Conservation (phyloP, 495 filamentous ascomycete species). For the Lindgomyces ingoldianus region DNA sequence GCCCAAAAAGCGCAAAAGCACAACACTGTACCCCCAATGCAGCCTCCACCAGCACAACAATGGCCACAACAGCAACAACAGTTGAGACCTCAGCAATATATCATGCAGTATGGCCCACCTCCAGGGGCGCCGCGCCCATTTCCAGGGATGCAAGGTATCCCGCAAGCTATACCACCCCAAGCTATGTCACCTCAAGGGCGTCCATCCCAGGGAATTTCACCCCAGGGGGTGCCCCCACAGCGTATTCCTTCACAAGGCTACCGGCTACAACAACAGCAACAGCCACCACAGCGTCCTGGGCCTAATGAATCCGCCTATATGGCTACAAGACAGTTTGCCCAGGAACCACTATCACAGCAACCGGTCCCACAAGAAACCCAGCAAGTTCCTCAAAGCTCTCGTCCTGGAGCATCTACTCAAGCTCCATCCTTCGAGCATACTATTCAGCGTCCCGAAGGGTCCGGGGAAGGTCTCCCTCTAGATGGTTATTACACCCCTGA, state of each 20-base stretch:
- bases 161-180: conserved; percentile 12
- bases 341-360: conserved; percentile 11
- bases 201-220: conserved; percentile 10
- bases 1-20: conserved; percentile 30
- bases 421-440: conserved; percentile 6
- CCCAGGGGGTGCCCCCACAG: conserved; percentile 17
- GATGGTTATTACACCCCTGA: conserved; percentile 27
- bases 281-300: neutral
- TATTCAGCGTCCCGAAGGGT: conserved; percentile 5
- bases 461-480: neutral
- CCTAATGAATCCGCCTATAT: conserved; percentile 24
- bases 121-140: conserved; percentile 3
- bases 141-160: conserved; percentile 20
- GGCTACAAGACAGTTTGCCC: conserved; percentile 25
- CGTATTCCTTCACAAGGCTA: conserved; percentile 8
- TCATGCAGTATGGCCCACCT: conserved; percentile 17
- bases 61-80: conserved; percentile 23
- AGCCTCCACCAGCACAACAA: conserved; percentile 18
- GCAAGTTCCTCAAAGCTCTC: neutral
- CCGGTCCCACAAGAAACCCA: neutral
- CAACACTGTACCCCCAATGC: conserved; percentile 2
- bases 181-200: neutral
- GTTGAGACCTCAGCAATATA: conserved; percentile 6
- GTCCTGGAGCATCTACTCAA: neutral
- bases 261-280: conserved; percentile 9